A percentile compares a stretch with the other conserved stretches of the same genome.
Evolutionary conservation across 2,329 filamentous ascomycete genomes (phyloP).

Genomic region (Curvularia sp.): DNA sequence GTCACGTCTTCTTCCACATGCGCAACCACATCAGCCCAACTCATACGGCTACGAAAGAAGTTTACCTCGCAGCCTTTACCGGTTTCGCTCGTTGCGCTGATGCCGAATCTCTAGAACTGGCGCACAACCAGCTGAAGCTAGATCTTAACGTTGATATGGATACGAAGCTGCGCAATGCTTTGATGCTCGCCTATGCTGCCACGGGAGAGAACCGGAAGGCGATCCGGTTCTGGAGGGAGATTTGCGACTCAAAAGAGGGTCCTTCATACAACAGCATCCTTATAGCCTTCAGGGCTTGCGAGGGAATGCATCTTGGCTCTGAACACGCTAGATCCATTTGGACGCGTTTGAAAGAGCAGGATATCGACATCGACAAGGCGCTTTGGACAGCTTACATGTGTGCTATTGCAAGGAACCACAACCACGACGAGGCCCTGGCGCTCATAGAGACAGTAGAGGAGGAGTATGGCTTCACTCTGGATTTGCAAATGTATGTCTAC

Average conservation of each 20-base stretch:
- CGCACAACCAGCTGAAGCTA: conserved; percentile 94
- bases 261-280: conserved; percentile 82
- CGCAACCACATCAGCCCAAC: conserved; percentile 71
- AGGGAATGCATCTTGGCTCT: conserved; percentile 62
- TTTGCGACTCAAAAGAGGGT: conserved; percentile 83
- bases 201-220: conserved; percentile 72
- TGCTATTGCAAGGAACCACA: conserved; percentile 75
- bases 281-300: conserved; percentile 81
- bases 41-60: conserved; percentile 72
- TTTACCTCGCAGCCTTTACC: conserved; percentile 79
- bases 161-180: conserved; percentile 78
- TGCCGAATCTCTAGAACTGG: conserved; percentile 70
- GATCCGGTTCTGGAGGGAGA: conserved; percentile 82
- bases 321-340: conserved; percentile 66
- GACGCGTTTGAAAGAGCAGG: conserved; percentile 74
- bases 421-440: conserved; percentile 71
- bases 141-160: conserved; percentile 80
- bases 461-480: conserved; percentile 71
- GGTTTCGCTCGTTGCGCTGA: conserved; percentile 71
- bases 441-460: conserved; percentile 72
- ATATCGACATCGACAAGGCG: conserved; percentile 75
- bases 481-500: conserved; percentile 71
- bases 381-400: conserved; percentile 81
- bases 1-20: conserved; percentile 91
- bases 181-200: conserved; percentile 85